Evolutionary conservation across 139 green algal species (phyloP).

Genomic region (Limnomonas spitsbergensis): DNA sequence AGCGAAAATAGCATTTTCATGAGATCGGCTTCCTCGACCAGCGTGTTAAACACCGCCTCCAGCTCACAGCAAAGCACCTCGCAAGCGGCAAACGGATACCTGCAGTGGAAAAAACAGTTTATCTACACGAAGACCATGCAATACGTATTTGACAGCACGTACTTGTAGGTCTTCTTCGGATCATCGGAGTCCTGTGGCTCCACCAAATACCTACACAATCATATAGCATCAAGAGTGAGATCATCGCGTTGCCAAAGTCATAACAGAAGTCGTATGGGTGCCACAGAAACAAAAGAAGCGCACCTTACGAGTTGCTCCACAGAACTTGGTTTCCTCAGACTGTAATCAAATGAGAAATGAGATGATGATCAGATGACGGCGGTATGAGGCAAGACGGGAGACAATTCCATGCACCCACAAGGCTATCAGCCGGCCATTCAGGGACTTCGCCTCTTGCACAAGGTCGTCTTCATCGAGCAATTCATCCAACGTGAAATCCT

Average conservation of each 20-base stretch:
- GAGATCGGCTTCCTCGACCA: conserved; percentile 75
- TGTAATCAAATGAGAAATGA: conserved; percentile 30
- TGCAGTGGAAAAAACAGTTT: too few relatives aligned
- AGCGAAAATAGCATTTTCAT: conserved; percentile 81
- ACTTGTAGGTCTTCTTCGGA: conserved; percentile 77
- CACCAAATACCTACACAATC: conserved; percentile 67
- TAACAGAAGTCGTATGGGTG: too few relatives aligned
- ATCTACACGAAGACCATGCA: too few relatives aligned
- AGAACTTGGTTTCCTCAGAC: conserved; percentile 60
- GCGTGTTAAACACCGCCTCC: conserved; percentile 86
- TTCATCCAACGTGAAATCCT: conserved; percentile 86
- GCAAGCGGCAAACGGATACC: conserved; percentile 91
- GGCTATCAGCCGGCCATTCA: conserved; percentile 79
- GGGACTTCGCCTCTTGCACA: conserved; percentile 89
- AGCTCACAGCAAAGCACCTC: conserved; percentile 97
- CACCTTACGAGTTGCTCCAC: conserved; percentile 78
- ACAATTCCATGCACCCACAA: conserved; percentile 66
- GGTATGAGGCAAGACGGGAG: too few relatives aligned
- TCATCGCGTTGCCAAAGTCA: too few relatives aligned
- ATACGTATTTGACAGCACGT: conserved; percentile 6
- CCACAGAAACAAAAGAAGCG: too few relatives aligned
- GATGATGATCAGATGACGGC: too few relatives aligned
- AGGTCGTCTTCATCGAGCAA: conserved; percentile 92
- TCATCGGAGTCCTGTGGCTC: conserved; percentile 60
- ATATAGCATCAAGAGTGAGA: too few relatives aligned